phyloP scores from a whole-genome alignment of 2,329 filamentous ascomycete genomes.

The Xylaria sp. region DNA sequence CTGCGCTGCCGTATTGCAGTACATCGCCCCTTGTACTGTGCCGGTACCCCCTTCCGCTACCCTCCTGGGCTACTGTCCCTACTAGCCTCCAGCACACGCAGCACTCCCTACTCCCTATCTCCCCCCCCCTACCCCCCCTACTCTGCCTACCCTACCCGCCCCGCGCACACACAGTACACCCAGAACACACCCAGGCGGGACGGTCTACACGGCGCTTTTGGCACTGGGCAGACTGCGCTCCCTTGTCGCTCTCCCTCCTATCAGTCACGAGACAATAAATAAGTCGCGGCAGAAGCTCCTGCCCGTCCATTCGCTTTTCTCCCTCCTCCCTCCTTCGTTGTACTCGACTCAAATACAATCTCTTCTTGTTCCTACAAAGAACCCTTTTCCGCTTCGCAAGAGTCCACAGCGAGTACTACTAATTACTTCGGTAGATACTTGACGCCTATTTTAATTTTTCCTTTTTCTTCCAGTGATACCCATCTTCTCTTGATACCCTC shows the following conservation, averaged over 20 bases:
- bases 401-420: conserved; percentile 25
- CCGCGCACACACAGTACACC: neutral
- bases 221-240: conserved; percentile 18
- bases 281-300: conserved; percentile 36
- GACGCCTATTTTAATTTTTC: conserved; percentile 43
- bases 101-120: too few species aligned
- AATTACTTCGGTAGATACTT: conserved; percentile 17
- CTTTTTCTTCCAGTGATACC: conserved; percentile 53
- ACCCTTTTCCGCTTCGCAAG: conserved; percentile 15
- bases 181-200: neutral
- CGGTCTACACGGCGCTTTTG: neutral
- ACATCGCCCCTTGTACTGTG: neutral
- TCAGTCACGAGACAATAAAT: conserved; percentile 41
- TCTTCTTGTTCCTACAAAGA: conserved; percentile 25
- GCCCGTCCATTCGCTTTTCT: conserved; percentile 25
- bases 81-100: conserved; percentile 3
- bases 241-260: conserved; percentile 28
- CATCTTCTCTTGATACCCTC: conserved; percentile 45
- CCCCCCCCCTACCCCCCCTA: too few species aligned
- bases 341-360: conserved; percentile 31
- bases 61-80: too few species aligned
- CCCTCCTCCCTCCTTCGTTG: conserved; percentile 34
- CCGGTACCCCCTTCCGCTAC: neutral
- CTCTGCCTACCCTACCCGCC: too few species aligned
- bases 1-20: neutral